phyloP scores from a whole-genome alignment of 2,329 filamentous ascomycete species.

The Chaetomium sp. region DNA sequence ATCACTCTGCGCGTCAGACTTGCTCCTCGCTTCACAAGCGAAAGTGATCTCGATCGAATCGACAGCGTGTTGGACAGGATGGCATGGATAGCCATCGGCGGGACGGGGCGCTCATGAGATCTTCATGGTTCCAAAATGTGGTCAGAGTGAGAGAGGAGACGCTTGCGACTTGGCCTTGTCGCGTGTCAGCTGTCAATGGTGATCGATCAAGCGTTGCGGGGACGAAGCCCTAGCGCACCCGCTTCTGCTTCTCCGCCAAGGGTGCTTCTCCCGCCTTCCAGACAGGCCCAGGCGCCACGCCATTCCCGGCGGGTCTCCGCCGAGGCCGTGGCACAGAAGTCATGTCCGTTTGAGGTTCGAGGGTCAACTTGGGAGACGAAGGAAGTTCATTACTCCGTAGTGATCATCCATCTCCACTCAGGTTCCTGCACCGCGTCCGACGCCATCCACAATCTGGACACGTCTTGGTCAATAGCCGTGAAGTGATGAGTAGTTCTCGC shows the following conservation, averaged over 20 bases:
- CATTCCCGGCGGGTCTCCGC: background rate
- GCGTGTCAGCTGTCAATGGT: background rate
- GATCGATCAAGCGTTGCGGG: conserved; percentile 6
- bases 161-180: background rate
- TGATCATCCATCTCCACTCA: background rate
- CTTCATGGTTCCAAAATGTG: background rate
- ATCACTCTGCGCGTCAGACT: conserved; percentile 10
- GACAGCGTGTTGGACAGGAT: background rate
- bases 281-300: conserved; percentile 6
- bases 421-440: background rate
- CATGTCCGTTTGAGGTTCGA: background rate
- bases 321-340: background rate
- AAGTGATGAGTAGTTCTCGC: background rate
- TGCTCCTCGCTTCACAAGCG: background rate
- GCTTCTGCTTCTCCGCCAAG: conserved; percentile 6
- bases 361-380: background rate
- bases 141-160: background rate
- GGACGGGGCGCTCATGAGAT: background rate
- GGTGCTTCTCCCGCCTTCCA: conserved; percentile 15
- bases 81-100: background rate
- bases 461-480: background rate
- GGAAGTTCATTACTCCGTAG: background rate
- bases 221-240: background rate
- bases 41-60: background rate
- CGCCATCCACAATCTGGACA: background rate